Evolutionary conservation across 768 basidiomycete genomes (phyloP).

Genomic region (Punctularia strigosozonata): DNA sequence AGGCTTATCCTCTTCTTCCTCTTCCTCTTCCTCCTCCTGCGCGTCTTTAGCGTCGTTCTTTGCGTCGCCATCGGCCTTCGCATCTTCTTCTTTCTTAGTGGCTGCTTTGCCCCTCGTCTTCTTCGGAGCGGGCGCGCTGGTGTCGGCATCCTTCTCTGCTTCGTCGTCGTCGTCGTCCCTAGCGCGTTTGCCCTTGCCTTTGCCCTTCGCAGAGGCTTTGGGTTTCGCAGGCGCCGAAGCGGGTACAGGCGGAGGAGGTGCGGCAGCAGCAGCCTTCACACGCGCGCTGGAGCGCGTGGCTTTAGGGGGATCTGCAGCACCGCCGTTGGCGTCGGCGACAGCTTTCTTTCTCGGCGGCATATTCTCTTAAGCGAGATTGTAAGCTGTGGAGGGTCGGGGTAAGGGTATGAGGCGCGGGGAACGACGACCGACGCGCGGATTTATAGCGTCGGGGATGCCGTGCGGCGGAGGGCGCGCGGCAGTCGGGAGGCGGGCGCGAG

Average conservation of each 20-base stretch:
- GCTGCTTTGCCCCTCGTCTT: slow-evolving; percentile 10
- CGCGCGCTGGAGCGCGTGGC: slow-evolving; percentile 24
- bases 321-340: slow-evolving; percentile 15
- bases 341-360: slow-evolving; percentile 40
- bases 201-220: slow-evolving; percentile 16
- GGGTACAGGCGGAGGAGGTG: slow-evolving; percentile 12
- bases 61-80: slow-evolving; percentile 11
- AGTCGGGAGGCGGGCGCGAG: no score
- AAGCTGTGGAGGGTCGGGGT: not conserved
- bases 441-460: no score
- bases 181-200: slow-evolving; percentile 15
- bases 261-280: slow-evolving; percentile 13
- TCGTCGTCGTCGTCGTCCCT: slow-evolving; percentile 7
- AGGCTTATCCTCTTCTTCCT: slow-evolving; percentile 31
- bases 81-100: slow-evolving; percentile 9
- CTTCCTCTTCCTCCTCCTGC: slow-evolving; percentile 7
- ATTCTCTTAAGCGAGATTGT: slow-evolving; percentile 1
- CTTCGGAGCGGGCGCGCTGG: slow-evolving; percentile 6
- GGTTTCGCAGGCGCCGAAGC: slow-evolving; percentile 12
- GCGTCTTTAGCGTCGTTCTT: slow-evolving; percentile 11
- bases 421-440: no score
- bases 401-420: not conserved
- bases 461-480: no score
- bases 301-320: slow-evolving; percentile 21
- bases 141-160: slow-evolving; percentile 5